These are phyloP conservation scores for Arthrobotrys megalospora DNA, from an alignment of 2,329 filamentous ascomycete genomes.

Conservation along the genomic window DNA sequence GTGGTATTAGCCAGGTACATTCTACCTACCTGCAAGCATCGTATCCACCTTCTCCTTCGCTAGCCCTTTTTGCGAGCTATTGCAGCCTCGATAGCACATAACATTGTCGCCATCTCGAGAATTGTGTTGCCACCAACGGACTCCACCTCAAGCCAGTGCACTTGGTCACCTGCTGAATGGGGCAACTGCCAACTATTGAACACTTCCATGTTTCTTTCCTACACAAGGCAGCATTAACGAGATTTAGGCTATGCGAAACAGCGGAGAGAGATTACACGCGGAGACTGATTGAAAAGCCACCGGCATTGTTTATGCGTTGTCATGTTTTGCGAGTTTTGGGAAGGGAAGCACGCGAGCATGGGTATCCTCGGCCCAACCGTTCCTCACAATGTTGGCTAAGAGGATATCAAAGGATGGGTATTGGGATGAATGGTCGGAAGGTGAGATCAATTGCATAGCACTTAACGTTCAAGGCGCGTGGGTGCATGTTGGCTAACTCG, in stretches of 20 bases:
- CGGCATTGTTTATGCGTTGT: conserved; percentile 9
- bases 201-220: conserved; percentile 14
- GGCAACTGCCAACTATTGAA: conserved; percentile 8
- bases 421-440: conserved; percentile 9
- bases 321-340: neutral
- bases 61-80: neutral
- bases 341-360: conserved; percentile 16
- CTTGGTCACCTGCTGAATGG: conserved; percentile 24
- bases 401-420: neutral
- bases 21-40: neutral
- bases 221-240: conserved; percentile 13
- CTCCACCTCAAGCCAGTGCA: neutral
- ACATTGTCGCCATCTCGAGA: neutral
- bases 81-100: neutral
- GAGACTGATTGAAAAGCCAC: neutral
- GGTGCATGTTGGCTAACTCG: neutral
- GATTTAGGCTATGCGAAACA: conserved; percentile 35
- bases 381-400: neutral
- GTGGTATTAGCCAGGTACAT: neutral
- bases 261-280: conserved; percentile 1
- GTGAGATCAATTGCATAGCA: neutral
- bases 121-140: conserved; percentile 34
- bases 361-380: neutral
- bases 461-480: too few species aligned
- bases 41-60: conserved; percentile 3